These are phyloP conservation scores for Geotrichum carabidarum DNA, from an alignment of 1,139 yeast species.

Conservation along the genomic window DNA sequence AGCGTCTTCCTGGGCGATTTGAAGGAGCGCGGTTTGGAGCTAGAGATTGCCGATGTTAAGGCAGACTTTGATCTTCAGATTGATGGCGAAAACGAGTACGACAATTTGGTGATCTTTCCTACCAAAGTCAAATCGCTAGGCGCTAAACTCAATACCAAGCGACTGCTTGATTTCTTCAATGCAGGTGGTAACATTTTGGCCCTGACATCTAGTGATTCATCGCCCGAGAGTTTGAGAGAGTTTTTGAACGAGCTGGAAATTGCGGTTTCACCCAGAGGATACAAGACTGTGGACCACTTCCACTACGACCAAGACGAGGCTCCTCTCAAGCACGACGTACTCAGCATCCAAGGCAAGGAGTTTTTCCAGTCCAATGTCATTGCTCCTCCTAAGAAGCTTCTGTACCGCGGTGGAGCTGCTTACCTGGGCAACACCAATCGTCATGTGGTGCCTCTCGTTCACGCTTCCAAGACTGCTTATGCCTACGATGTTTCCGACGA, in stretches of 20 bases:
- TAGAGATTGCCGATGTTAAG: slow-evolving; percentile 31
- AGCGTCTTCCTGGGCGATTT: slow-evolving; percentile 34
- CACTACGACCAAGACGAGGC: slow-evolving; percentile 31
- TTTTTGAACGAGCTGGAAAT: slow-evolving; percentile 80
- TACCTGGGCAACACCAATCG: slow-evolving; percentile 55
- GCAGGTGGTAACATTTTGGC: slow-evolving; percentile 72
- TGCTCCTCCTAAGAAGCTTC: slow-evolving; percentile 24
- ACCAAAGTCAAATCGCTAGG: slow-evolving; percentile 41
- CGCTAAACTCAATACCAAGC: slow-evolving; percentile 41
- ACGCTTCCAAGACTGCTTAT: slow-evolving; percentile 65
- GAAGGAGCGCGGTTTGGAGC: slow-evolving; percentile 33
- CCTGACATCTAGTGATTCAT: slow-evolving; percentile 51
- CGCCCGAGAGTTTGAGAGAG: slow-evolving; percentile 63
- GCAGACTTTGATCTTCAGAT: slow-evolving; percentile 39
- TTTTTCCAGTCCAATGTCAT: slow-evolving; percentile 18
- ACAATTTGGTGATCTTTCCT: slow-evolving; percentile 55
- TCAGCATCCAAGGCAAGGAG: slow-evolving; percentile 17
- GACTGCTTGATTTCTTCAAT: slow-evolving; percentile 51
- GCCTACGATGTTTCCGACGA: slow-evolving; percentile 49
- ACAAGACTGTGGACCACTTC: slow-evolving; percentile 65
- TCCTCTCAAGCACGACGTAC: slow-evolving; percentile 22
- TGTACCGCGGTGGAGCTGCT: slow-evolving; percentile 50
- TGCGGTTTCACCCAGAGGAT: slow-evolving; percentile 74
- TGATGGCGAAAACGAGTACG: slow-evolving; percentile 45
- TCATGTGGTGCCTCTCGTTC: slow-evolving; percentile 60